Evolutionary conservation across 768 basidiomycete species (phyloP).

Genomic region (Scleroderma citrinum): DNA sequence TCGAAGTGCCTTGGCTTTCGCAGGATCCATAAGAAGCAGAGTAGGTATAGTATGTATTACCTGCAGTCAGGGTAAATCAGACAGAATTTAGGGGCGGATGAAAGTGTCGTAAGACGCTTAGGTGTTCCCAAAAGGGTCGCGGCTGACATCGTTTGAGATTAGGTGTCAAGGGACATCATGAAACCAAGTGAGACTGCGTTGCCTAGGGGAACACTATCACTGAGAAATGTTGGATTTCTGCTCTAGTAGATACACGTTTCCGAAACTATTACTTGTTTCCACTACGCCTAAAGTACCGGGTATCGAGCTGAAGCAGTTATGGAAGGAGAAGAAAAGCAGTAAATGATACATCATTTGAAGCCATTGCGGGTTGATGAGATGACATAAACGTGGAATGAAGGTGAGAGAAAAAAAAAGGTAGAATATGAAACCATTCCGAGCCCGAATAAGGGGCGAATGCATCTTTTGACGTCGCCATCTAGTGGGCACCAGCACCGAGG

Average conservation of each 20-base stretch:
- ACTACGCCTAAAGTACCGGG: constrained; percentile 21
- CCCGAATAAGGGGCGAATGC: not conserved
- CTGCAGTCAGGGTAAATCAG: too few species aligned
- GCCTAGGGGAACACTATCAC: too few species aligned
- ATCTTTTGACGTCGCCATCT: constrained; percentile 2
- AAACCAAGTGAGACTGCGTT: too few species aligned
- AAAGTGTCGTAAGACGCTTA: too few species aligned
- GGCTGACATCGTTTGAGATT: too few species aligned
- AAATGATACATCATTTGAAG: constrained; percentile 25
- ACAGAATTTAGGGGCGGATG: too few species aligned
- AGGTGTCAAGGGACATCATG: too few species aligned
- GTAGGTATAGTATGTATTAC: too few species aligned
- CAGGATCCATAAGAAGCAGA: too few species aligned
- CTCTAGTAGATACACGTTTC: constrained; percentile 27
- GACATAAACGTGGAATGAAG: constrained; percentile 19
- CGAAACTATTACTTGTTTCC: constrained; percentile 20
- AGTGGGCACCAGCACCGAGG: constrained; percentile 38
- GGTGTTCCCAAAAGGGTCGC: too few species aligned
- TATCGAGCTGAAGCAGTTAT: constrained; percentile 15
- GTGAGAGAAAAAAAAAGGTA: constrained; percentile 18
- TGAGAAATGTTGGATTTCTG: constrained; percentile 3
- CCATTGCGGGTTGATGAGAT: constrained; percentile 10
- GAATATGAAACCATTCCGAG: not conserved
- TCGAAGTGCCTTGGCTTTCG: too few species aligned
- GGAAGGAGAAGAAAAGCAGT: constrained; percentile 5